Base-by-base conservation (phyloP, 495 filamentous ascomycete genomes). In the Podospora bellae-mahoneyi region DNA sequence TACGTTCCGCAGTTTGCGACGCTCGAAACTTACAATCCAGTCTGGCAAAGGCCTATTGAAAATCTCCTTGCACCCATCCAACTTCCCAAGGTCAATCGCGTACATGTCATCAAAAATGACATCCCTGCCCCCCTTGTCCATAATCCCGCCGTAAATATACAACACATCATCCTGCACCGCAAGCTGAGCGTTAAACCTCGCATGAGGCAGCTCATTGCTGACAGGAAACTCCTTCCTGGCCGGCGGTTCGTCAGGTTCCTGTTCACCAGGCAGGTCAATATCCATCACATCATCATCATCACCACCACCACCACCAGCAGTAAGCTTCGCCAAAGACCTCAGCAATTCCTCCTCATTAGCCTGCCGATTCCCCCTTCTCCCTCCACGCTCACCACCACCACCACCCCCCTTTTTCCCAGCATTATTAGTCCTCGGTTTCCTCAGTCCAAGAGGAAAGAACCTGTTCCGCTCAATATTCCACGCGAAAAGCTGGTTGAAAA, bases 391-490 rank as follows among this genome's bases (percentile, higher is more conserved):
- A 20, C 20, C 87, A 20, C 82, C 85, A 28, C 86, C 79, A 62
- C 84, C 84, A 62, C 86, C 83, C 9, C 78, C 83, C 75, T 90
- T 89, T 77, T 91, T 90, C 48, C 78, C 83, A 9, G 80, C 79
- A n/a, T 53, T 19, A 13, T 48, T 48, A 3, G 9, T 10, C 60
- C 87, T 85, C 20, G 92, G 86, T 68, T 91, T 90, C 54, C 93
- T 84, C 57, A 98, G 79, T n/a, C 79, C 80, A 60, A 98, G 79
- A 9, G 88, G 91, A 78, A 97, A 97, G 78, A 95, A 99, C 10
- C 95, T 85, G 69, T 99, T 99, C 55, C 93, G 85, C 68, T 99
- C 95, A 26, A 94, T 89, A 69, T 93, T 97, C 92, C 93, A 98
- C 20, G 92, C 91, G 73, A 88, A 94, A 20, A 97, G 76, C 39